Evolutionary conservation across 192 early-diverging fungal species (phyloP).

Genomic region (Coemansia furcata): DNA sequence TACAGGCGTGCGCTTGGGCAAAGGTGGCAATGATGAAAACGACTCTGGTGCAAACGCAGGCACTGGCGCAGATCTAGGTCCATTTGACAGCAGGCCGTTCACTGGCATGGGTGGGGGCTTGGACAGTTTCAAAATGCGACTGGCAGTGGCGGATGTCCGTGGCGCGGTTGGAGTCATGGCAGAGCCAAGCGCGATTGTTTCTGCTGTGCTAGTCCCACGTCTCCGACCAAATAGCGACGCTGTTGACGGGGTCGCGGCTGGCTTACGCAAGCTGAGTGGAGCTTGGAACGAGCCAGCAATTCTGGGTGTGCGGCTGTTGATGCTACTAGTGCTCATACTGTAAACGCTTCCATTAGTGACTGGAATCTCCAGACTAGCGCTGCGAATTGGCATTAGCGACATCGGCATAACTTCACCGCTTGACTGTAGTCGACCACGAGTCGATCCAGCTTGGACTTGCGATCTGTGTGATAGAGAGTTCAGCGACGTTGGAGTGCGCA

Average conservation of each 20-base stretch:
- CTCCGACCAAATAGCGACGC: background rate
- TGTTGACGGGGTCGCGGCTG: background rate
- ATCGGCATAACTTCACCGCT: slow-evolving; percentile 15
- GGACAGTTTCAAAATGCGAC: background rate
- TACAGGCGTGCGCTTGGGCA: background rate
- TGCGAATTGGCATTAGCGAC: slow-evolving; percentile 19
- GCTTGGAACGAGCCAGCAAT: background rate
- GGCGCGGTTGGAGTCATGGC: background rate
- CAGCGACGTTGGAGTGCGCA: slow-evolving; percentile 16
- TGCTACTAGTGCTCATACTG: background rate
- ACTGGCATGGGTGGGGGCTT: background rate
- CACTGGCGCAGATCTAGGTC: background rate
- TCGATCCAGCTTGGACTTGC: background rate
- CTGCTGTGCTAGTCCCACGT: background rate
- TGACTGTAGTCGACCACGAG: background rate
- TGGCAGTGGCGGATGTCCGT: background rate
- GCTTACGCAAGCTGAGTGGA: background rate
- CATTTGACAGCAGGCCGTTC: background rate
- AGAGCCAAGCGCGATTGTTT: background rate
- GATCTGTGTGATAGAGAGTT: background rate
- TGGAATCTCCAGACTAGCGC: slow-evolving; percentile 7
- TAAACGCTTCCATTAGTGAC: background rate
- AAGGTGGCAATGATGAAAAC: background rate
- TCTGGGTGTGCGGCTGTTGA: background rate
- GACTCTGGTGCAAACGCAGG: background rate